A percentile compares a stretch with the other conserved stretches of the same genome.
phyloP scores from a whole-genome alignment of 768 basidiomycete species.

The Calvatia gigantea region DNA sequence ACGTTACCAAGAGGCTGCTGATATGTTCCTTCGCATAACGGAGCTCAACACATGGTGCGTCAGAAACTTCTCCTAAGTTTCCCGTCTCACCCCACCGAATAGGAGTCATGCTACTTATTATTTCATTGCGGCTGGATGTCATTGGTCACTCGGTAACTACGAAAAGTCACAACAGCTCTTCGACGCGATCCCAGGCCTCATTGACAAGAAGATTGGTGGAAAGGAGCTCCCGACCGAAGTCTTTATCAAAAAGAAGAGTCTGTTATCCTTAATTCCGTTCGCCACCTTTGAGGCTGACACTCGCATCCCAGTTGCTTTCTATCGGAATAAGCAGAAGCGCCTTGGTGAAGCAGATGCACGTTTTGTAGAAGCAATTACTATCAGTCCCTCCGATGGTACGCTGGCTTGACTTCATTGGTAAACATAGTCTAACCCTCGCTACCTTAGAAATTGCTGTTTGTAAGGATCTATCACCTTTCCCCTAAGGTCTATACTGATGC shows the following conservation, averaged over 20 bases:
- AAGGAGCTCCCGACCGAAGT: slow-evolving; percentile 73
- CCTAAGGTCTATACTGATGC: background rate
- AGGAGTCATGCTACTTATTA: slow-evolving; percentile 82
- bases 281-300: background rate
- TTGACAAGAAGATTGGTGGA: slow-evolving; percentile 62
- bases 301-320: slow-evolving; percentile 58
- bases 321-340: slow-evolving; percentile 62
- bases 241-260: slow-evolving; percentile 74
- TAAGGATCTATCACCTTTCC: slow-evolving; percentile 31
- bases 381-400: slow-evolving; percentile 70
- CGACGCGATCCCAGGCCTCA: slow-evolving; percentile 55
- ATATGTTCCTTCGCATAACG: slow-evolving; percentile 60
- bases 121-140: slow-evolving; percentile 76
- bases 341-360: slow-evolving; percentile 47
- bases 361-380: slow-evolving; percentile 54
- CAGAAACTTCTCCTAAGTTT: background rate
- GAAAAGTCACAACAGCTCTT: slow-evolving; percentile 58
- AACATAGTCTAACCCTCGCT: background rate
- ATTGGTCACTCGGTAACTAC: slow-evolving; percentile 52
- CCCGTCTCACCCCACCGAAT: background rate
- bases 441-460: slow-evolving; percentile 64
- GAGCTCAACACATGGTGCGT: slow-evolving; percentile 68
- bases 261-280: slow-evolving; percentile 19
- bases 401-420: background rate
- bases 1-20: slow-evolving; percentile 62